Conservation (phyloP, 2,329 filamentous ascomycete species). For the Didymella keratinophila region DNA sequence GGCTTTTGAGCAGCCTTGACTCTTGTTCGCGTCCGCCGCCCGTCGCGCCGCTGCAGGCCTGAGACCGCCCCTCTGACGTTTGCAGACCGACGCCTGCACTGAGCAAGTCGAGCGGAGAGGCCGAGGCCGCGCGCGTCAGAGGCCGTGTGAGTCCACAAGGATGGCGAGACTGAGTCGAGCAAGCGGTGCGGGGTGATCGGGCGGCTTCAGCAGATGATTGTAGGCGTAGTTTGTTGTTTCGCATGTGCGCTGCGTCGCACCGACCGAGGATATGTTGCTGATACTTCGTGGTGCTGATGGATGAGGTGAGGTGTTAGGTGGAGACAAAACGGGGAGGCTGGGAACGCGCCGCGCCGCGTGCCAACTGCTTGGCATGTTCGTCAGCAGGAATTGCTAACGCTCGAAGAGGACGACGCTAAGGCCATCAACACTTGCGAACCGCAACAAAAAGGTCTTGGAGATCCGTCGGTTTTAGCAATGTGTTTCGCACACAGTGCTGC, state of each 20-base stretch:
- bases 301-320: background rate
- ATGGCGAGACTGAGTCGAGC: background rate
- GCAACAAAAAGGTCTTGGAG: no score
- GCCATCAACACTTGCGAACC: no score
- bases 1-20: constrained; percentile 9
- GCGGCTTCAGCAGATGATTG: background rate
- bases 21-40: background rate
- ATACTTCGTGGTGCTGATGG: background rate
- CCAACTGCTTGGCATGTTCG: background rate
- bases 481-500: no score
- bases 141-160: background rate
- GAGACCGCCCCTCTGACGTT: background rate
- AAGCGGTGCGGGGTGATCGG: background rate
- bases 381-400: background rate
- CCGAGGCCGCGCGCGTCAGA: background rate
- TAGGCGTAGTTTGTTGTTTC: background rate
- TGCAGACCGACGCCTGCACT: background rate
- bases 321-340: background rate
- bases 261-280: background rate
- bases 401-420: no score
- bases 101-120: background rate
- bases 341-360: background rate
- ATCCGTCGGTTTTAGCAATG: no score
- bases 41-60: background rate
- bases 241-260: background rate